Percentiles rank a stretch among this genome's conserved stretches.
These are phyloP conservation scores for Microthlaspi erraticum DNA, from an alignment of 345 rosid species.

Conservation along the genomic window DNA sequence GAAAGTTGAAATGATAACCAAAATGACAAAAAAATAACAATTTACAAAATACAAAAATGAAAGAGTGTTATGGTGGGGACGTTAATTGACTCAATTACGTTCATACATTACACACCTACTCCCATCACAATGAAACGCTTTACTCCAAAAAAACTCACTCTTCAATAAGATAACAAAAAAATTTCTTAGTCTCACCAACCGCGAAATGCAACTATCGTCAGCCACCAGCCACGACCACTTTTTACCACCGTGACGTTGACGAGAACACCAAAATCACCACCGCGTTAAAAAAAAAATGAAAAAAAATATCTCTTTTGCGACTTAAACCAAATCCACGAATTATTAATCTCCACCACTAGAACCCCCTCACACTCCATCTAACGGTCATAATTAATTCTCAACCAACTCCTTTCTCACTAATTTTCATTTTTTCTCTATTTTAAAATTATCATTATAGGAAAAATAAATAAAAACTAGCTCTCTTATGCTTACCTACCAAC, in stretches of 20 bases:
- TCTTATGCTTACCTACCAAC: conserved; percentile 46
- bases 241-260: conserved; percentile 44
- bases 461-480: background rate
- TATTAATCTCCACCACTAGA: conserved; percentile 42
- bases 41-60: conserved; percentile 2
- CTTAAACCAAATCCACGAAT: conserved; percentile 44
- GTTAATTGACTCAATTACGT: conserved; percentile 39
- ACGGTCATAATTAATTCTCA: conserved; percentile 42
- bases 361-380: conserved; percentile 29
- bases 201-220: conserved; percentile 40
- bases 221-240: conserved; percentile 47
- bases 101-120: conserved; percentile 47
- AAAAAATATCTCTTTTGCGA: conserved; percentile 15
- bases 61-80: conserved; percentile 40
- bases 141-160: conserved; percentile 31
- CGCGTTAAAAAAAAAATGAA: conserved; percentile 7
- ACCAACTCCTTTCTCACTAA: conserved; percentile 40
- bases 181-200: conserved; percentile 46
- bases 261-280: conserved; percentile 12
- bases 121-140: conserved; percentile 42
- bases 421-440: background rate
- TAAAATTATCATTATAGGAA: background rate
- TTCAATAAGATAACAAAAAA: background rate
- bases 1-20: conserved; percentile 12
- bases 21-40: conserved; percentile 23